A percentile compares a stretch with the other conserved stretches of the same genome.
These are phyloP conservation scores for Wickerhamomyces silvicola DNA, from an alignment of 805 yeast species.

Conservation along the genomic window DNA sequence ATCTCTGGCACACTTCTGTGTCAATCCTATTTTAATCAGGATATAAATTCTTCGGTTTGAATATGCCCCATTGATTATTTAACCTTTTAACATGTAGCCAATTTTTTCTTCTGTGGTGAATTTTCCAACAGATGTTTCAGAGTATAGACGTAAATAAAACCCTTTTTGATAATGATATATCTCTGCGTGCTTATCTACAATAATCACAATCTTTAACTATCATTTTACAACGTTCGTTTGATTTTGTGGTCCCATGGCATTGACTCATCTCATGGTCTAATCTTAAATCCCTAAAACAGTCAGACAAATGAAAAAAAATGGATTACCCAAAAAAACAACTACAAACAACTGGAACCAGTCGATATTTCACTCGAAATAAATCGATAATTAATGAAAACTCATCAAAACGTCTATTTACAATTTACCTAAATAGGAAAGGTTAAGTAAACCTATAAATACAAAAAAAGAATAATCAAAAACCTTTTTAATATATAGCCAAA, in stretches of 20 bases:
- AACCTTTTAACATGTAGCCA: slow-evolving; percentile 14
- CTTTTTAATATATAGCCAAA: no score
- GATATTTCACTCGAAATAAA: no score
- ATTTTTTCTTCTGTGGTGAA: slow-evolving; percentile 11
- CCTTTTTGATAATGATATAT: slow-evolving; percentile 10
- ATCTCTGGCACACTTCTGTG: slow-evolving; percentile 12
- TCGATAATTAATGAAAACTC: no score
- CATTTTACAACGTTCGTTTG: slow-evolving; percentile 11
- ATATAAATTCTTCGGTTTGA: slow-evolving; percentile 18
- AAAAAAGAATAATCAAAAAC: no score
- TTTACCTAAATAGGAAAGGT: slow-evolving; percentile 2
- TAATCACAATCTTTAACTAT: not conserved
- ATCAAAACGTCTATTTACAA: slow-evolving; percentile 4
- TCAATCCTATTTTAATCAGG: slow-evolving; percentile 21
- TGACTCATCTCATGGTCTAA: no score
- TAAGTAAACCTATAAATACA: no score
- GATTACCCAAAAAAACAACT: no score
- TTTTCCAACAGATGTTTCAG: slow-evolving; percentile 12
- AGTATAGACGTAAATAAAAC: slow-evolving; percentile 20
- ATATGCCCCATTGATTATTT: slow-evolving; percentile 3
- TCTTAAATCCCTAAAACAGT: no score
- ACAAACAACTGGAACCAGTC: no score
- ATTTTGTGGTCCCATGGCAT: slow-evolving; percentile 16
- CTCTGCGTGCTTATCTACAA: slow-evolving; percentile 12
- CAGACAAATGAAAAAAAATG: no score